phyloP scores from a whole-genome alignment of 768 basidiomycete genomes.

The Leccinum rimulosum region DNA sequence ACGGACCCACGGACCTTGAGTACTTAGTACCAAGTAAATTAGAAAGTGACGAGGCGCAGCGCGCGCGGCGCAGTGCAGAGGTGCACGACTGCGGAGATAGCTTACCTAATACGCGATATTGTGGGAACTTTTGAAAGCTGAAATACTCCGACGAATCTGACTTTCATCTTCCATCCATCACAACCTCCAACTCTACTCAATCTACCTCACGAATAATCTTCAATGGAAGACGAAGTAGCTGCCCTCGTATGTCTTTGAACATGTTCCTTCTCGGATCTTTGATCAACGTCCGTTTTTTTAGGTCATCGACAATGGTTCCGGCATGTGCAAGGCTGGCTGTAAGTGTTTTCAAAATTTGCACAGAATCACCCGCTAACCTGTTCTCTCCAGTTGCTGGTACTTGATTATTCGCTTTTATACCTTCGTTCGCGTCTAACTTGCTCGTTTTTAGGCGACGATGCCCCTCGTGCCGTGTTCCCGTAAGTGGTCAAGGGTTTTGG shows the following conservation, averaged over 20 bases:
- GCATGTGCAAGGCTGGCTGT: constrained; percentile 99
- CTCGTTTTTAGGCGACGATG: constrained; percentile 72
- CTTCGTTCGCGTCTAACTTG: constrained; percentile 3
- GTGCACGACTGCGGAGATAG: neutral
- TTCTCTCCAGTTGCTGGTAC: constrained; percentile 59
- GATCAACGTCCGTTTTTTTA: constrained; percentile 24
- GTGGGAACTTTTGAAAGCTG: constrained; percentile 21
- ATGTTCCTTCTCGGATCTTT: neutral
- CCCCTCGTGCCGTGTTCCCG: constrained; percentile 93
- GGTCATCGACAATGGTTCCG: constrained; percentile 94
- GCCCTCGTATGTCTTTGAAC: constrained; percentile 40
- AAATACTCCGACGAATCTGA: constrained; percentile 27
- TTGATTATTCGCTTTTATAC: neutral
- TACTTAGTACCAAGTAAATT: too few relatives aligned
- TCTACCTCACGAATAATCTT: constrained; percentile 23
- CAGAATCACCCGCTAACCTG: constrained; percentile 18
- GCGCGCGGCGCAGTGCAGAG: too few relatives aligned
- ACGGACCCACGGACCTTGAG: too few relatives aligned
- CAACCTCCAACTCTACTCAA: constrained; percentile 16
- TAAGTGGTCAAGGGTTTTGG: constrained; percentile 43
- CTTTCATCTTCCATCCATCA: constrained; percentile 20
- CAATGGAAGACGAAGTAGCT: constrained; percentile 68
- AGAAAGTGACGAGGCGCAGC: too few relatives aligned
- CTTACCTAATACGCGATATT: neutral
- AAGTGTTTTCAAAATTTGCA: constrained; percentile 36